phyloP scores from a whole-genome alignment of 2,329 filamentous ascomycete species.

The Diaporthe amygdali region DNA sequence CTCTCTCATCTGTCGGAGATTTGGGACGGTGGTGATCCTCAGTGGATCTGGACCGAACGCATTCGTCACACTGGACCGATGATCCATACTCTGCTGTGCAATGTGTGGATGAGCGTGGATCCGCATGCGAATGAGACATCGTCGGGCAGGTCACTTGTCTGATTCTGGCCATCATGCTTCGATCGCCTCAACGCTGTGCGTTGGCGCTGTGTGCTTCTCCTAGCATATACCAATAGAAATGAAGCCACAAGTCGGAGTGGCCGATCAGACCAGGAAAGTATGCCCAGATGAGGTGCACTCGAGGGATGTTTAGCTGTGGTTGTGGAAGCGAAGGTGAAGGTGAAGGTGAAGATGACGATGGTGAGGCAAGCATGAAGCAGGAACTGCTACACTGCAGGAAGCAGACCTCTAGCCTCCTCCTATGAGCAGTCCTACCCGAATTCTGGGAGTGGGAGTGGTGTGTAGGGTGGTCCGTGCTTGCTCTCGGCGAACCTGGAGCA shows the following conservation, averaged over 20 bases:
- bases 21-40: background rate
- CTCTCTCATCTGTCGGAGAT: background rate
- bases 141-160: background rate
- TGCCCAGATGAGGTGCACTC: background rate
- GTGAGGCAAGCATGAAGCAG: background rate
- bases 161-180: background rate
- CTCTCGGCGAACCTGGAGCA: background rate
- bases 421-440: background rate
- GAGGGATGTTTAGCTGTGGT: background rate
- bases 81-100: background rate
- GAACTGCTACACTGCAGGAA: background rate
- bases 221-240: background rate
- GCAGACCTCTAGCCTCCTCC: no score
- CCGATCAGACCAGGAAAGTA: background rate
- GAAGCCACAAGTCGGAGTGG: background rate
- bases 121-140: background rate
- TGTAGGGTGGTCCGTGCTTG: no score
- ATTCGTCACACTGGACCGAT: background rate
- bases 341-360: background rate
- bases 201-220: background rate
- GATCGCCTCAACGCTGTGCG: background rate
- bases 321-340: background rate
- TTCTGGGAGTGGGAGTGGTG: background rate
- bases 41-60: slow-evolving; percentile 9
- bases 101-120: background rate